Percentiles rank a stretch among this genome's conserved stretches.
Evolutionary conservation across 306 rosid species (phyloP).

Genomic region (Cucurbita ficifolia): DNA sequence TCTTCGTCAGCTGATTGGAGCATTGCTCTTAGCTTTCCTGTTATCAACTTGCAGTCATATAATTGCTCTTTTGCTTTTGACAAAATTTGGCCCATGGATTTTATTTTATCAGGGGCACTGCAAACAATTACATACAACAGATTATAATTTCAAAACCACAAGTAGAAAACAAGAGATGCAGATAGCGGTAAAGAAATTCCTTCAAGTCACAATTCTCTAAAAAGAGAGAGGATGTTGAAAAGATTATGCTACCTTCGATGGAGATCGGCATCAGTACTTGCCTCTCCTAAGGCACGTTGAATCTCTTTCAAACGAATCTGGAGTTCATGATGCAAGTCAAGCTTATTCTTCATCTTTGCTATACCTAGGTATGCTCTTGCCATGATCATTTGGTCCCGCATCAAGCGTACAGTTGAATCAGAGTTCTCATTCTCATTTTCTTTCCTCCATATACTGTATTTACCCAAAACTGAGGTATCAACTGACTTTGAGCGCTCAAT

Average conservation of each 20-base stretch:
- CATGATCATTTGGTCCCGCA: constrained; percentile 93
- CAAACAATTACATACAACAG: constrained; percentile 17
- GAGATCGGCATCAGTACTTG: constrained; percentile 58
- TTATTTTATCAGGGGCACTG: constrained; percentile 60
- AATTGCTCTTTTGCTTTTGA: constrained; percentile 68
- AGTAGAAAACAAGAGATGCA: background rate
- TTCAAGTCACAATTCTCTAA: background rate
- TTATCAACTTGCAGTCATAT: constrained; percentile 84
- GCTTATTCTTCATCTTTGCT: constrained; percentile 62
- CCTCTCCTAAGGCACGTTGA: constrained; percentile 70
- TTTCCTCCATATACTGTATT: constrained; percentile 96
- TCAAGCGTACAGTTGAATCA: constrained; percentile 71
- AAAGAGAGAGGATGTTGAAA: background rate
- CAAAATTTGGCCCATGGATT: constrained; percentile 79
- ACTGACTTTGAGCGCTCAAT: constrained; percentile 84
- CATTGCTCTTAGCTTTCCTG: constrained; percentile 90
- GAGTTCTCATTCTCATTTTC: constrained; percentile 73
- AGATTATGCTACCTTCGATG: constrained; percentile 38
- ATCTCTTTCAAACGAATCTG: constrained; percentile 54
- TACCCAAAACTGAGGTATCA: constrained; percentile 77
- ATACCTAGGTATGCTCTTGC: constrained; percentile 77
- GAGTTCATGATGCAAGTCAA: constrained; percentile 49
- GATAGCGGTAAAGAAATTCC: background rate
- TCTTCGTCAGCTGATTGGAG: constrained; percentile 88
- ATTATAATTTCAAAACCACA: background rate